These are phyloP conservation scores for Apiotrichum laibachii DNA, from an alignment of 1,284 basidiomycete species.

Conservation along the genomic window DNA sequence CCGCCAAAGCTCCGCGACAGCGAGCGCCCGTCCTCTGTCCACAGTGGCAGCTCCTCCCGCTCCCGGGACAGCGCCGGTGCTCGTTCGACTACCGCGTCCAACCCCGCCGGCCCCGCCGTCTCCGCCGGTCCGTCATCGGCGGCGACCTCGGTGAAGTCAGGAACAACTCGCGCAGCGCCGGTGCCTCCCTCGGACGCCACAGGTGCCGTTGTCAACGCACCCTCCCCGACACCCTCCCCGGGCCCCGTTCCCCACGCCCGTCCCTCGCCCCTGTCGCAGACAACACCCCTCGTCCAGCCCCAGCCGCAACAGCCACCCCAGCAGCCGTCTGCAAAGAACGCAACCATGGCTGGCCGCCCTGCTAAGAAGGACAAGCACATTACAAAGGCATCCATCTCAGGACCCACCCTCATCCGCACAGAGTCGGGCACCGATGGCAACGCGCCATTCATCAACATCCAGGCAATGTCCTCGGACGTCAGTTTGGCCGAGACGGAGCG, in stretches of 20 bases:
- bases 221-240: not conserved
- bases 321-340: conserved; percentile 54
- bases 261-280: conserved; percentile 39
- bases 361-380: conserved; percentile 49
- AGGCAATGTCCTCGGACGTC: conserved; percentile 40
- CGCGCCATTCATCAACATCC: conserved; percentile 34
- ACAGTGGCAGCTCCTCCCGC: conserved; percentile 15
- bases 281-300: conserved; percentile 14
- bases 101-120: not conserved
- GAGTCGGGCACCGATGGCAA: conserved; percentile 16
- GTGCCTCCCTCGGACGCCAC: conserved; percentile 1
- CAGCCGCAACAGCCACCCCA: conserved; percentile 27
- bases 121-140: conserved; percentile 2
- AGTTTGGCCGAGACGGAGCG: conserved; percentile 43
- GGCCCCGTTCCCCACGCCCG: conserved; percentile 10
- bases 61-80: conserved; percentile 8
- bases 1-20: conserved; percentile 16
- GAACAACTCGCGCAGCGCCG: not conserved
- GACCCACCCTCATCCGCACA: conserved; percentile 14
- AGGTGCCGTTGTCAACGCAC: not conserved
- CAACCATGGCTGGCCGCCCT: conserved; percentile 62
- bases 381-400: conserved; percentile 15
- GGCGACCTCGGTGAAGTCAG: not conserved
- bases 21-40: conserved; percentile 16
- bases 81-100: not conserved